Base-by-base conservation (phyloP, 1,284 basidiomycete species). In the Irpex sp. region DNA sequence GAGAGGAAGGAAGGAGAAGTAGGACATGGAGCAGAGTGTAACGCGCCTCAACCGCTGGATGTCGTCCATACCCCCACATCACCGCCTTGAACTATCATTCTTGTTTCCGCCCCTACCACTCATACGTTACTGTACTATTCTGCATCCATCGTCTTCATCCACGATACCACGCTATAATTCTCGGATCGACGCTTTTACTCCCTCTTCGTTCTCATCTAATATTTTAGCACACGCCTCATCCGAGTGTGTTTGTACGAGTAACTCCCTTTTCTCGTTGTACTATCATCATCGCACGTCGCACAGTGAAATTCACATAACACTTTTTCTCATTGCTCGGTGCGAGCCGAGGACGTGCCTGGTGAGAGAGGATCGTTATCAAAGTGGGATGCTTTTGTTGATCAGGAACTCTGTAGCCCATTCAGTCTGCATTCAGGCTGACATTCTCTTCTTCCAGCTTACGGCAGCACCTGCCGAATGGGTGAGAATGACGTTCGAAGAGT, bases 41-140 rank as follows among this genome's bases (percentile, higher is more conserved):
- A 36, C 8, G 21, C 13, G 33, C 21, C 35, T 39, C 55, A 55
- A 55, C 46, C 53, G 46, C 15, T 54, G 43, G 19, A 50, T 50
- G 51, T 62, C 57, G 60, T 59, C 43, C 57, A 65, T 62, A 65
- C 63, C 61, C 60, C 49, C 57, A 43, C 17, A 50, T 19, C 49
- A 9, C 49, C 11, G 13, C 19, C 11, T 8, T n/a, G 13, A 13
- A 21, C 17, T 21, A 50, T 50, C 49, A 17, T n/a, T 9, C 13
- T 21, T 21, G n/a, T 21, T 50, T 50, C 49, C 49, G 15, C 8
- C 49, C 49, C 11, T 19, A n/a, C 49, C 19, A 17, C 11, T 17
- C 53, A 8, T 55, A 55, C 17, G 11, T 33, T 55, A 35, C 53
- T 55, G 53, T 55, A 55, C 33, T 35, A 31, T 26, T 13, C 31